Conservation (phyloP, 768 basidiomycete species). For the Fistulinella prunicolor region DNA sequence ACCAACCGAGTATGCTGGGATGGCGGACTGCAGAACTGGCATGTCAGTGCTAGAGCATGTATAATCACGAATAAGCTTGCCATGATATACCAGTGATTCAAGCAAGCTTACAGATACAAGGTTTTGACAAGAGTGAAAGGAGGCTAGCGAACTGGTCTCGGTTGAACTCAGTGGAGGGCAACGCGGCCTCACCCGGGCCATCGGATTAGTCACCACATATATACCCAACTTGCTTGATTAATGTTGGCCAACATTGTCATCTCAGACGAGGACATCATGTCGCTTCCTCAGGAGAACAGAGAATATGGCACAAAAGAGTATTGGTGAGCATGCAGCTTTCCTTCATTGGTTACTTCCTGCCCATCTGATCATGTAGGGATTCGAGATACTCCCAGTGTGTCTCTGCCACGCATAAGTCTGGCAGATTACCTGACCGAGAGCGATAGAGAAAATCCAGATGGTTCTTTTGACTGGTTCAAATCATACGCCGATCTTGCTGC, state of each 20-base stretch:
- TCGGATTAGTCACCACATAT: constrained; percentile 6
- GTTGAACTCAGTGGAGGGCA: too few relatives aligned
- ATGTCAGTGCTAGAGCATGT: constrained; percentile 19
- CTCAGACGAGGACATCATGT: constrained; percentile 12
- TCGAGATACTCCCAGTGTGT: constrained; percentile 64
- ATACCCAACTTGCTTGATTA: not conserved
- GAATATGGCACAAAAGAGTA: constrained; percentile 68
- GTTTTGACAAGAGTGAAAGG: constrained; percentile 1
- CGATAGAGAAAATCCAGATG: constrained; percentile 54
- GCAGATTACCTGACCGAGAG: constrained; percentile 4
- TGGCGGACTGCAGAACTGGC: constrained; percentile 58
- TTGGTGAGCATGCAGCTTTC: constrained; percentile 45
- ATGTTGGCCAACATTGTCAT: too few relatives aligned
- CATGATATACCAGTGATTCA: constrained; percentile 20
- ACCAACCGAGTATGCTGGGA: constrained; percentile 78
- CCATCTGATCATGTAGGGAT: constrained; percentile 47
- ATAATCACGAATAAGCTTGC: constrained; percentile 22
- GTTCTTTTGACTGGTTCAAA: constrained; percentile 85
- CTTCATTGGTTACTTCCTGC: not conserved
- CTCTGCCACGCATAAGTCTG: not conserved
- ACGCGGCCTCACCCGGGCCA: not conserved
- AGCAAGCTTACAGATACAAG: constrained; percentile 21
- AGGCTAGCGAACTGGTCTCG: too few relatives aligned
- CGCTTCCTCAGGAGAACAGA: constrained; percentile 61
- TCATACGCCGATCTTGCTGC: constrained; percentile 69